Conservation (phyloP, 2,329 filamentous ascomycete genomes). For the Ophiosphaerella narmari region DNA sequence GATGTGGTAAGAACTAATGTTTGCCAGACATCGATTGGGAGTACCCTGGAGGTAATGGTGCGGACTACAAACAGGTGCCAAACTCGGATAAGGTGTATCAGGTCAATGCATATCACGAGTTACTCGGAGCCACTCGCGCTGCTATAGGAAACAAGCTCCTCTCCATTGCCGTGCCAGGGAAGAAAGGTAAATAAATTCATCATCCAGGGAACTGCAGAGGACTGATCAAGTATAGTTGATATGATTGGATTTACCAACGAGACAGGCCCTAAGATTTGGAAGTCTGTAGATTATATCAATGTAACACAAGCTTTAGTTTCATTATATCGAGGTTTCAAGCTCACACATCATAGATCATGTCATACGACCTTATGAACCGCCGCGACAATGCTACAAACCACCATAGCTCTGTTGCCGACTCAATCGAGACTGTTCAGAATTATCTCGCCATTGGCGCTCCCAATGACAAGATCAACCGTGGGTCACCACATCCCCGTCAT, state of each 20-base stretch:
- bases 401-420: conserved; percentile 65
- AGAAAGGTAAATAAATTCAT: conserved; percentile 9
- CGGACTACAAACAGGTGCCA: conserved; percentile 67
- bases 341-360: conserved; percentile 58
- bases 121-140: conserved; percentile 63
- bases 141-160: conserved; percentile 66
- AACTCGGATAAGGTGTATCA: conserved; percentile 65
- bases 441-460: conserved; percentile 64
- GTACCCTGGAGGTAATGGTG: conserved; percentile 66
- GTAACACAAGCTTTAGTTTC: conserved; percentile 12
- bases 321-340: neutral
- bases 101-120: conserved; percentile 64
- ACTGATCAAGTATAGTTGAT: conserved; percentile 52
- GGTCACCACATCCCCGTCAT: neutral
- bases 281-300: conserved; percentile 68
- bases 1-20: neutral
- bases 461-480: conserved; percentile 59
- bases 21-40: conserved; percentile 69
- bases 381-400: conserved; percentile 68
- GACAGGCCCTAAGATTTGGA: conserved; percentile 63
- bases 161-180: conserved; percentile 68
- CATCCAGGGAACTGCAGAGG: neutral
- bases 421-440: conserved; percentile 59
- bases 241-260: conserved; percentile 69
- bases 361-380: conserved; percentile 73